These are phyloP conservation scores for Omphalotus olearius DNA, from an alignment of 1,284 basidiomycete species.

Conservation along the genomic window DNA sequence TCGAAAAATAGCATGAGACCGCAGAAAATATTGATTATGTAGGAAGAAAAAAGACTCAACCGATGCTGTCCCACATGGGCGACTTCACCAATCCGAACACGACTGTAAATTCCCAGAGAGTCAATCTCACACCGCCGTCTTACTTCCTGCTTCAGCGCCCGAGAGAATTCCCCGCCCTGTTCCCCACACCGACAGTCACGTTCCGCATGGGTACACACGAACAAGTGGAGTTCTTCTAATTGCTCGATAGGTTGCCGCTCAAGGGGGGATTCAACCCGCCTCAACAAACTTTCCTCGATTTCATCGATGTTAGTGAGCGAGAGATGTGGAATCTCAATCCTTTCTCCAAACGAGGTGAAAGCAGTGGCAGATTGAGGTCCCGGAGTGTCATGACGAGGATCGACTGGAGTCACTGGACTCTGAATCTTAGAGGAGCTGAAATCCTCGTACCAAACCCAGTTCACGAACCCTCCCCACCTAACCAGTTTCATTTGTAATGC, in stretches of 20 bases:
- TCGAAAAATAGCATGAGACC: neutral
- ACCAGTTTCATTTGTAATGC: conserved; percentile 40
- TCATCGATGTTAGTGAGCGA: conserved; percentile 44
- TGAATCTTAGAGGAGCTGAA: neutral
- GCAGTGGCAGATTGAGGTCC: conserved; percentile 39
- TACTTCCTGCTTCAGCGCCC: conserved; percentile 38
- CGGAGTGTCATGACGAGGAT: conserved; percentile 9
- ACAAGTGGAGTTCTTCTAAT: conserved; percentile 43
- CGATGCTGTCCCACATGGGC: conserved; percentile 85
- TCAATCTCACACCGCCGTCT: conserved; percentile 25
- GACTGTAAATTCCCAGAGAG: conserved; percentile 18
- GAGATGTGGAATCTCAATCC: conserved; percentile 44
- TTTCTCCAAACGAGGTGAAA: conserved; percentile 42
- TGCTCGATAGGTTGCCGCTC: conserved; percentile 13
- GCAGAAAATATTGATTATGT: neutral
- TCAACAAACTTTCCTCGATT: conserved; percentile 34
- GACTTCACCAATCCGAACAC: conserved; percentile 55
- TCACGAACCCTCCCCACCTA: conserved; percentile 51
- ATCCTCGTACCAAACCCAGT: conserved; percentile 50
- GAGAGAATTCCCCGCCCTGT: conserved; percentile 49
- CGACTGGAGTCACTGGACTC: conserved; percentile 11
- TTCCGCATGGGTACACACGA: conserved; percentile 70
- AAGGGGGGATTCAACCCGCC: conserved; percentile 25
- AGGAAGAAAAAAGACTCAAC: conserved; percentile 32
- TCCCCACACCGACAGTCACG: conserved; percentile 76